A percentile compares a stretch with the other conserved stretches of the same genome.
phyloP scores from a whole-genome alignment of 1,139 yeast genomes.

The Blastobotrys aristatus region DNA sequence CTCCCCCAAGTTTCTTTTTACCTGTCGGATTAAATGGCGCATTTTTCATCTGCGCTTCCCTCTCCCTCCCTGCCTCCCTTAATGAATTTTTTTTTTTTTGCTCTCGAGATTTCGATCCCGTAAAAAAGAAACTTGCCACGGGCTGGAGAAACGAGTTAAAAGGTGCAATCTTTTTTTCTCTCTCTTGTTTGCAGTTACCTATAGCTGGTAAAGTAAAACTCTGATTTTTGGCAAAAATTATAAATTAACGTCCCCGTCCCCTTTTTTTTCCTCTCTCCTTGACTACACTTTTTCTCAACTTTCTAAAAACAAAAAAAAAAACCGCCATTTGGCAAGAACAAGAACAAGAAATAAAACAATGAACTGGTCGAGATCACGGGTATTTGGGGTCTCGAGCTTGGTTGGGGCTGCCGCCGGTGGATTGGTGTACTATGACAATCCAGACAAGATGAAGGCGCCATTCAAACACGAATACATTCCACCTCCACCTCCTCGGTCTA shows the following conservation, averaged over 20 bases:
- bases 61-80: no score
- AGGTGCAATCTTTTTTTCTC: no score
- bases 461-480: slow-evolving; percentile 16
- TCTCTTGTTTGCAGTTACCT: no score
- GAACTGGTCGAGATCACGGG: slow-evolving; percentile 2
- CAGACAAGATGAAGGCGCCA: neutral
- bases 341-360: slow-evolving; percentile 24
- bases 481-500: slow-evolving; percentile 27
- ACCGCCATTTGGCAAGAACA: slow-evolving; percentile 9
- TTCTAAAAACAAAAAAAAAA: neutral
- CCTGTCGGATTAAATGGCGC: neutral
- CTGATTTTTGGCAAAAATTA: no score
- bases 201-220: no score
- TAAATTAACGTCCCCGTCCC: neutral
- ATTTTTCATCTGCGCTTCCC: no score
- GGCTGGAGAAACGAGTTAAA: no score
- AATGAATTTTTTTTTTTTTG: no score
- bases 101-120: no score
- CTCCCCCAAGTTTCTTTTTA: neutral
- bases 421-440: neutral
- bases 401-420: slow-evolving; percentile 4
- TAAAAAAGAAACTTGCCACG: no score
- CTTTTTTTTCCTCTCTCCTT: slow-evolving; percentile 2
- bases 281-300: neutral
- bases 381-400: slow-evolving; percentile 4